Conservation (phyloP, 257 asterid species). For the Galeopsis tetrahit region DNA sequence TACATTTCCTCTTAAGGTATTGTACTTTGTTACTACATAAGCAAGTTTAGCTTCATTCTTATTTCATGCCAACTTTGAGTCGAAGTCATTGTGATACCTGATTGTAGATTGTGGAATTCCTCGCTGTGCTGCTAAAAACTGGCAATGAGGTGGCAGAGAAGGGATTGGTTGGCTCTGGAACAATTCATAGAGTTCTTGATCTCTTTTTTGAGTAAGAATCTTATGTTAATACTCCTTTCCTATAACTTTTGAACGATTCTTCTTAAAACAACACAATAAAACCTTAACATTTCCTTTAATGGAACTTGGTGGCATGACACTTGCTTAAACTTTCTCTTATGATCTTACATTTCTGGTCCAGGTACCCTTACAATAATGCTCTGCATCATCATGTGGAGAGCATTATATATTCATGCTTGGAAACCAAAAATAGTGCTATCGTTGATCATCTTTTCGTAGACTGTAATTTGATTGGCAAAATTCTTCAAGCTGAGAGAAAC, state of each 20-base stretch:
- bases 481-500: slow-evolving; percentile 72
- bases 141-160: slow-evolving; percentile 83
- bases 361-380: slow-evolving; percentile 94
- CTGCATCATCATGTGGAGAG: slow-evolving; percentile 97
- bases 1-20: background rate
- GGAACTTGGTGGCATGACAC: slow-evolving; percentile 19
- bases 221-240: slow-evolving; percentile 22
- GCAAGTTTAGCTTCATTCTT: background rate
- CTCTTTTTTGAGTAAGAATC: slow-evolving; percentile 87
- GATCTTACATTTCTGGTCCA: slow-evolving; percentile 40
- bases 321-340: slow-evolving; percentile 18
- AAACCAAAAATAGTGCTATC: slow-evolving; percentile 63
- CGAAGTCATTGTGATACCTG: slow-evolving; percentile 24
- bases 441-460: slow-evolving; percentile 75
- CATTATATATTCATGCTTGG: slow-evolving; percentile 84
- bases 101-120: slow-evolving; percentile 81
- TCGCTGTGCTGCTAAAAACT: slow-evolving; percentile 82
- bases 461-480: slow-evolving; percentile 69
- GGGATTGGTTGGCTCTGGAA: slow-evolving; percentile 82
- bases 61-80: slow-evolving; percentile 13
- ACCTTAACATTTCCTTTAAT: background rate
- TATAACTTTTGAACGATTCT: slow-evolving; percentile 6
- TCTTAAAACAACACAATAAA: slow-evolving; percentile 14
- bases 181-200: slow-evolving; percentile 76
- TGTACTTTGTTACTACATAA: slow-evolving; percentile 6